Base-by-base conservation (phyloP, 1,139 yeast species). In the Debaryomyces sp. region DNA sequence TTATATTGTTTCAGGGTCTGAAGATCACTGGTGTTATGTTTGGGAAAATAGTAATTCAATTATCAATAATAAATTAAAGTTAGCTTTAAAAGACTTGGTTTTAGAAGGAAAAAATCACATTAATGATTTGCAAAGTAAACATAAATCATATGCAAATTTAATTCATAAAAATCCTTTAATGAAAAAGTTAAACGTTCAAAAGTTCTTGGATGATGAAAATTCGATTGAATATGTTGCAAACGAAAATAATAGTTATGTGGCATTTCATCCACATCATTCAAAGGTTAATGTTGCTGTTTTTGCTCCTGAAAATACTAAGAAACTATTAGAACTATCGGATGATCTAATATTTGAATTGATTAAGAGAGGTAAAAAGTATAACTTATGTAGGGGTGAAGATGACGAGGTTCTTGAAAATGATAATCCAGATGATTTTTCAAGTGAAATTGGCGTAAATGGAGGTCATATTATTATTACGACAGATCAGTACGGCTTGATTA, bases 181-280 rank as follows among this genome's bases (percentile, higher is more conserved):
- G 45, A 64, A 63, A 35, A 70, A 66, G 41, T 24, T 62, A 13
- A 59, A 60, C 36, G 27, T 58, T 2, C 62, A 60, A 15, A 63
- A 59, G 43, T 56, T 64, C 46, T 50, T 68, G 45, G 71, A 64
- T 21, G 60, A 54, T n/a, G 55, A 59, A 15, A 59, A 60, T 39
- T 39, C 45, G 2, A 47, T 60, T 22, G 71, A 67, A 21, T 66
- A 63, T 47, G 61, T 74, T 44, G 66, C 81, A 5, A 73, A 77
- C 51, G 83, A 80, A 51, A 81, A 81, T 57, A 69, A 69, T 43
- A 72, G 82, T 52, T 83, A 83, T 62, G 76, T 87, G 4, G 77
- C 88, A 4, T 88, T 90, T 63, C 95, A 87, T 66, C 90, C 96
- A 0, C 91, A 88, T 65, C 83, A 81, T 57, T 73, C 86, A 0